phyloP scores from a whole-genome alignment of 768 basidiomycete genomes.

The Hericium erinaceus region DNA sequence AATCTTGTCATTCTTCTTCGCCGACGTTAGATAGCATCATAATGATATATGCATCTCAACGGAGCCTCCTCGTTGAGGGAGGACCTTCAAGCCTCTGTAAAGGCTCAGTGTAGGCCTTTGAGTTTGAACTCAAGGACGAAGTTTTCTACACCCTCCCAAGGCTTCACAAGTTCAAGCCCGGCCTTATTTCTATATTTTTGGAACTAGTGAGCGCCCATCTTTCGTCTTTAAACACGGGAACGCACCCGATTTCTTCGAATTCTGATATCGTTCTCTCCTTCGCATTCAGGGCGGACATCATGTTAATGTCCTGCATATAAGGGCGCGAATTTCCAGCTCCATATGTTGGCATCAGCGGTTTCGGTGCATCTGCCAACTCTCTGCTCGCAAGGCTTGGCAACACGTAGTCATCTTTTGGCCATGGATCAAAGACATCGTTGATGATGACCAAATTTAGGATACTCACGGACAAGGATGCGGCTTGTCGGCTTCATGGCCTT shows the following conservation, averaged over 20 bases:
- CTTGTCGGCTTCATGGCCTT: slow-evolving; percentile 27
- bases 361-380: slow-evolving; percentile 23
- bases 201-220: background rate
- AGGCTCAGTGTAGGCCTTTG: too few species aligned
- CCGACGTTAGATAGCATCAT: too few species aligned
- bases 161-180: background rate
- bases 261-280: slow-evolving; percentile 35
- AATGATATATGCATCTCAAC: too few species aligned
- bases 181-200: background rate
- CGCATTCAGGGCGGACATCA: slow-evolving; percentile 34
- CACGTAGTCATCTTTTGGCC: background rate
- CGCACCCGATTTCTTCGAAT: slow-evolving; percentile 26
- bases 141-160: background rate
- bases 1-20: too few species aligned
- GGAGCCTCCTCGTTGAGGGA: too few species aligned
- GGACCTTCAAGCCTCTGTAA: too few species aligned
- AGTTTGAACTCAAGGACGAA: slow-evolving; percentile 18
- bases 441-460: background rate
- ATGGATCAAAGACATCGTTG: background rate
- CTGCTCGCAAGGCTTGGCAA: background rate
- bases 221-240: background rate
- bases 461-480: slow-evolving; percentile 30
- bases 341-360: slow-evolving; percentile 39
- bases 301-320: slow-evolving; percentile 37
- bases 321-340: slow-evolving; percentile 31